Conservation (phyloP, 2,329 filamentous ascomycete species). For the Fusarium caatingaense region DNA sequence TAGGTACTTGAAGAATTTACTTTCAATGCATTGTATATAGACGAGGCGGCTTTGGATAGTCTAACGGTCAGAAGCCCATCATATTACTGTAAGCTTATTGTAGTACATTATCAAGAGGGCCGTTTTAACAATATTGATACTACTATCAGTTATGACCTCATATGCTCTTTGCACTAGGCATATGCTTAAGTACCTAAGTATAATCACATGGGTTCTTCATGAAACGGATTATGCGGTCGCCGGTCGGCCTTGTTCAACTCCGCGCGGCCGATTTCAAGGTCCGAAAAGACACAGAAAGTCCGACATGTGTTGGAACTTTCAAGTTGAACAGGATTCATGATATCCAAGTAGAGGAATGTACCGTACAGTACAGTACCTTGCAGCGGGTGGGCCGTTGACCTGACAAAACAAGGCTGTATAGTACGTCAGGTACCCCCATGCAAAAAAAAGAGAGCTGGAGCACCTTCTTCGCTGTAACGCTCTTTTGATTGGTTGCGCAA, state of each 20-base stretch:
- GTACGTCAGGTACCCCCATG: not conserved
- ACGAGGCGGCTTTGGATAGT: not conserved
- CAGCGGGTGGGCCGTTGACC: not conserved
- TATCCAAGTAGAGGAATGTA: not conserved
- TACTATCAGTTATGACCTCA: constrained; percentile 25
- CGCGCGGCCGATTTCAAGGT: constrained; percentile 5
- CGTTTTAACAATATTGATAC: not conserved
- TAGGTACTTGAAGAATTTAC: not conserved
- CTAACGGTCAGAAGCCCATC: not conserved
- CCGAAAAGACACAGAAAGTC: not conserved
- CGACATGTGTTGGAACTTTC: not conserved
- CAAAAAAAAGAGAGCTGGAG: not conserved
- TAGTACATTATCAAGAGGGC: not conserved
- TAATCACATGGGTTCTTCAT: not conserved
- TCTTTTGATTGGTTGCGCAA: constrained; percentile 9
- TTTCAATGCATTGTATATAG: not conserved
- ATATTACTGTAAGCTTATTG: not conserved
- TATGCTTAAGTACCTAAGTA: not conserved
- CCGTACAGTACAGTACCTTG: not conserved
- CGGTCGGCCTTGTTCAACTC: constrained; percentile 4
- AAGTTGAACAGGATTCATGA: not conserved
- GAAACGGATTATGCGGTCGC: constrained; percentile 13
- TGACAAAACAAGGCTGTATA: constrained; percentile 1
- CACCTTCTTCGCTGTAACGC: not conserved
- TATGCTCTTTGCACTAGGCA: not conserved